Evolutionary conservation across 306 rosid species (phyloP), one percentile per base, ranked within the genome.

Genomic region (Dicorynia guianensis): DNA sequence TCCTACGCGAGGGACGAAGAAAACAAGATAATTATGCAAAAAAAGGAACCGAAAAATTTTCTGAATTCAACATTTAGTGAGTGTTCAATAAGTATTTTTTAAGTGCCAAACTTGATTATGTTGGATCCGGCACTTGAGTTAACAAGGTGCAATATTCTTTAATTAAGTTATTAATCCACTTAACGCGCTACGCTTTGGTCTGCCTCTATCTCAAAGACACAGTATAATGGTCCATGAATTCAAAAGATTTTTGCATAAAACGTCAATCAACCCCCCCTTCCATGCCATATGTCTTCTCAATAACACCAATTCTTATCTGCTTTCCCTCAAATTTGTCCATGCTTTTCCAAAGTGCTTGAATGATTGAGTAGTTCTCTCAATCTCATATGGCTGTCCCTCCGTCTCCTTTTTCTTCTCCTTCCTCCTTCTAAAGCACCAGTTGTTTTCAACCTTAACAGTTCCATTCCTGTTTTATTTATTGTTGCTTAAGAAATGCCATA

Each of bases 321-420:
- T 68, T 78, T 40, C 67, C 46, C 66, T 67, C 60, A 69, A 77
- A 68, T 52, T 73, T 47, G 43, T 64, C 13, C 20, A 54, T 74
- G 78, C 83, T 82, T 82, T 82, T 82, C 34, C 73, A 77, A 76
- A 81, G 84, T 80, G 67, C 15, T 66, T 47, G 53, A 66, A 62
- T 68, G 48, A 65, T 72, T 68, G 66, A 67, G 35, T 63, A 14
- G 20, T 75, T 52, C 55, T 69, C 73, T 76, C 69, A 48, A 36
- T 47, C 50, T 17, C 64, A 63, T 58, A 56, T 63, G 42, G 49
- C 69, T 55, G 71, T 65, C 79, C 75, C 76, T 76, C 68, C 25
- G 33, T 36, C 49, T 13, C 38, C 71, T 39, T 76, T 76, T 38
- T 55, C 5, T 19, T 55, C 33, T 10, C 19, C 25, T 34, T 64